Conservation (phyloP, 345 rosid species). For the Passiflora organensis region DNA sequence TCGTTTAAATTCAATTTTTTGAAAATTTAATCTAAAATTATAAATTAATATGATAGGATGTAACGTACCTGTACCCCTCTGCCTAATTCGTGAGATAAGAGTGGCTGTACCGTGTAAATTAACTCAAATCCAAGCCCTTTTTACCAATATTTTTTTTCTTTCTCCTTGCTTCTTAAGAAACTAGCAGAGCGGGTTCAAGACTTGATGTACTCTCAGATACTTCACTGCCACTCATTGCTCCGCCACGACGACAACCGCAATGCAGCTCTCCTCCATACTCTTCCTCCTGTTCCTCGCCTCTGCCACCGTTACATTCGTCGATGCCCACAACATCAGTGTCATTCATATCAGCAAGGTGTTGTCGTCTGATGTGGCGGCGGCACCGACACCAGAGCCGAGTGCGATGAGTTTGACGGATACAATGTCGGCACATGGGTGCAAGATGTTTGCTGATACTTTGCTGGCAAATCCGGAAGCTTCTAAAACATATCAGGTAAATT, state of each 20-base stretch:
- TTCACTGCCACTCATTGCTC: too few relatives aligned
- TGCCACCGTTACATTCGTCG: slow-evolving; percentile 12
- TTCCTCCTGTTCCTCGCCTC: slow-evolving; percentile 27
- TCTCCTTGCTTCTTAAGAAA: too few relatives aligned
- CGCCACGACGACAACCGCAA: too few relatives aligned
- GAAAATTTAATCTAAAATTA: too few relatives aligned
- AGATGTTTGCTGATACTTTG: slow-evolving; percentile 78
- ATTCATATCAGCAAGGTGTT: slow-evolving; percentile 76
- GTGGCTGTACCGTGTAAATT: slow-evolving; percentile 20
- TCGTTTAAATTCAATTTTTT: too few relatives aligned
- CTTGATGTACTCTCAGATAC: too few relatives aligned
- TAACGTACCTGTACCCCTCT: too few relatives aligned
- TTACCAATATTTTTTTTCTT: neutral
- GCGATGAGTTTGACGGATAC: slow-evolving; percentile 59
- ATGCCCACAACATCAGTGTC: slow-evolving; percentile 76
- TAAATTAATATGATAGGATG: too few relatives aligned
- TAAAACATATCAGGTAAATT: slow-evolving; percentile 53
- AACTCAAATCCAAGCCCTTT: slow-evolving; percentile 9
- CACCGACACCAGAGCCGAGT: slow-evolving; percentile 78
- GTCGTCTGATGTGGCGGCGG: slow-evolving; percentile 67
- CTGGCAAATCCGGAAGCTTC: slow-evolving; percentile 52
- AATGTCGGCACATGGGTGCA: slow-evolving; percentile 92
- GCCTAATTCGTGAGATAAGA: too few relatives aligned
- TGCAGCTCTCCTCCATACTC: slow-evolving; percentile 19
- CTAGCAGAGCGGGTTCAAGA: too few relatives aligned